A percentile compares a stretch with the other conserved stretches of the same genome.
These are phyloP conservation scores for Cubamyces sp. DNA, from an alignment of 768 basidiomycete genomes.

Conservation along the genomic window DNA sequence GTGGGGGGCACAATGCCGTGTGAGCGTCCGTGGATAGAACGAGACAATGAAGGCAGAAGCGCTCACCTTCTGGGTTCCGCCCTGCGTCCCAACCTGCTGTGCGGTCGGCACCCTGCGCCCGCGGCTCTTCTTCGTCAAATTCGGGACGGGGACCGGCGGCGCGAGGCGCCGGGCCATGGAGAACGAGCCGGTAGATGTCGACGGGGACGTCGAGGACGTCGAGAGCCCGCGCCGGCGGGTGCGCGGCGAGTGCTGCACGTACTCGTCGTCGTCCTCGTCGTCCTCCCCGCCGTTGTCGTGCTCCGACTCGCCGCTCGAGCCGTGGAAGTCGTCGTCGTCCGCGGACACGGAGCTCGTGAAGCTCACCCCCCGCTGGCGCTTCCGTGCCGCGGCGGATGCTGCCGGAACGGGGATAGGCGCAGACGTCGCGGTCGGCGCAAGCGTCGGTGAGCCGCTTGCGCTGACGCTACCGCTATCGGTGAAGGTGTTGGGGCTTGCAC, in stretches of 20 bases:
- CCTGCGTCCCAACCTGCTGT: conserved; percentile 32
- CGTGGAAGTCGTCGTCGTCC: conserved; percentile 12
- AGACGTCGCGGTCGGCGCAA: conserved; percentile 4
- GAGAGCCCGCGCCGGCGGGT: conserved; percentile 14
- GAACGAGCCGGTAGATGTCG: conserved; percentile 16
- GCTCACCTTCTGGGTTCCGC: conserved; percentile 33
- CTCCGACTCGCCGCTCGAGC: conserved; percentile 23
- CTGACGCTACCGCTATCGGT: conserved; percentile 17
- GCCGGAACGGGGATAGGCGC: conserved; percentile 18
- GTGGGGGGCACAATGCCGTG: not conserved
- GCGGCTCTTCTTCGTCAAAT: conserved; percentile 79
- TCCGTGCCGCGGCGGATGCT: conserved; percentile 3
- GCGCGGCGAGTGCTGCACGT: conserved; percentile 20
- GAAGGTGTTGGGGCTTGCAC: conserved; percentile 1
- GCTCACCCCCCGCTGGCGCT: conserved; percentile 24
- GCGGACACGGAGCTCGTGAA: conserved; percentile 23
- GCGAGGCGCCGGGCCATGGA: conserved; percentile 43
- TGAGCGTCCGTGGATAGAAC: not conserved
- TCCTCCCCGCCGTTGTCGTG: conserved; percentile 20
- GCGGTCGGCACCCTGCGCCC: conserved; percentile 75
- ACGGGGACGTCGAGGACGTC: conserved; percentile 14
- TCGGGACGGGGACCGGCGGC: conserved; percentile 73
- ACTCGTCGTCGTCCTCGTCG: conserved; percentile 28
- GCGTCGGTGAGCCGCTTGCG: conserved; percentile 19
- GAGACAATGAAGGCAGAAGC: not conserved